Evolutionary conservation across 1,139 yeast genomes (phyloP).

Genomic region (Lodderomyces margitis): DNA sequence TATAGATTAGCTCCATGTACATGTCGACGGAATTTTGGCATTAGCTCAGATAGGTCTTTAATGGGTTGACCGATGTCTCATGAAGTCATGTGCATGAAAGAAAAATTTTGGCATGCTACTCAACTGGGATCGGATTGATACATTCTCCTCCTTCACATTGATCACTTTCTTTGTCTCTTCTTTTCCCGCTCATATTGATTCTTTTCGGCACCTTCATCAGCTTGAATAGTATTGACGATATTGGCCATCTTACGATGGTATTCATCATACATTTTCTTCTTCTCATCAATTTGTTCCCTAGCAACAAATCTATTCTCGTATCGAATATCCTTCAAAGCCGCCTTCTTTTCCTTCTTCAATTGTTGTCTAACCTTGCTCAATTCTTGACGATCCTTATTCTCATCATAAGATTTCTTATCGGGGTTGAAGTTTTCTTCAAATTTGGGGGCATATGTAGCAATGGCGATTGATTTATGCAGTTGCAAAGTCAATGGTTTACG

Average conservation of each 20-base stretch:
- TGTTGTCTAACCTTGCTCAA: conserved; percentile 77
- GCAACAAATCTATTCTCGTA: conserved; percentile 86
- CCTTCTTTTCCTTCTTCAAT: conserved; percentile 88
- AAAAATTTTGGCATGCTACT: no score
- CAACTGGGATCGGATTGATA: no score
- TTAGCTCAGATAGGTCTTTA: no score
- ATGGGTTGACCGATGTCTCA: no score
- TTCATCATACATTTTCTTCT: conserved; percentile 69
- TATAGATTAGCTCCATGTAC: no score
- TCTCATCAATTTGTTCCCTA: conserved; percentile 76
- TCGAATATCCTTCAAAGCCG: conserved; percentile 85
- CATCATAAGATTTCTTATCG: conserved; percentile 88
- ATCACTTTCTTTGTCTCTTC: conserved; percentile 50
- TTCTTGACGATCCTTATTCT: conserved; percentile 79
- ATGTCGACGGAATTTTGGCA: no score
- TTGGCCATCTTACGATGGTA: conserved; percentile 90
- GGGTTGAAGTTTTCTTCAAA: conserved; percentile 96
- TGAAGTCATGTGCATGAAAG: no score
- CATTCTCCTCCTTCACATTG: not conserved
- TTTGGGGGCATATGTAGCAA: conserved; percentile 84
- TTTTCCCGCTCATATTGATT: conserved; percentile 85
- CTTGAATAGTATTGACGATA: conserved; percentile 80
- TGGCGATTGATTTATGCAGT: conserved; percentile 80
- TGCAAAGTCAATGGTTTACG: conserved; percentile 81
- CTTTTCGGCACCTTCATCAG: conserved; percentile 93